Evolutionary conservation across 169 alveolate species (phyloP).

Genomic region (Plasmodium vivax): DNA sequence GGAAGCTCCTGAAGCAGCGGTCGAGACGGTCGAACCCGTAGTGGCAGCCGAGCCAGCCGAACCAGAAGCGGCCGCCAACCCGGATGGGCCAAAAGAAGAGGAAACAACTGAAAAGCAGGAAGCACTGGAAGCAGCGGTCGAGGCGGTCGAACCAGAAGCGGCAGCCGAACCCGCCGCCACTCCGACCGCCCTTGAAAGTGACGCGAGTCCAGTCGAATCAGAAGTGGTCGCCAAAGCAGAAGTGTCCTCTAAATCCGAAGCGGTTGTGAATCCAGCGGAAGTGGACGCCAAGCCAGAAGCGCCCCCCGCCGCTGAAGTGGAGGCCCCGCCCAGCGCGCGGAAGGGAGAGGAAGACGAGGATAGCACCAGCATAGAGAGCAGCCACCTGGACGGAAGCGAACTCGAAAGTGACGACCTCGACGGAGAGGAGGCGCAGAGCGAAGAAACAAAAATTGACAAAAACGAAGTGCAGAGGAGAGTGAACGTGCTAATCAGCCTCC

Average conservation of each 20-base stretch:
- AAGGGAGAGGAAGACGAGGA: neutral
- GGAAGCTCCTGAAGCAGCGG: neutral
- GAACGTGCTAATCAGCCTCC: constrained; percentile 87
- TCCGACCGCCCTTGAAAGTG: neutral
- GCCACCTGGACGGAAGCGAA: neutral
- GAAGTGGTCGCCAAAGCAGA: neutral
- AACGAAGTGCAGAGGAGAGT: constrained; percentile 88
- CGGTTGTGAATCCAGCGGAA: neutral
- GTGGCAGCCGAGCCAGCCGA: no score
- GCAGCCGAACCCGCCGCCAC: neutral
- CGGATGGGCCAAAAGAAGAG: no score
- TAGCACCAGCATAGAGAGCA: neutral
- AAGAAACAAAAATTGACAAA: constrained; percentile 85
- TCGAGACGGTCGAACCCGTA: no score
- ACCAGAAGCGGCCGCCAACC: no score
- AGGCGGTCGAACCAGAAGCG: constrained; percentile 1
- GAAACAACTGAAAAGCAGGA: constrained; percentile 53
- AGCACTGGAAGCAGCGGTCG: constrained; percentile 37
- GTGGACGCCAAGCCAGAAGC: neutral
- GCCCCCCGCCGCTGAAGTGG: neutral
- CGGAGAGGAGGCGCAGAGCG: constrained; percentile 76
- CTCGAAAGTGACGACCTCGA: constrained; percentile 16
- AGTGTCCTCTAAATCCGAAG: neutral
- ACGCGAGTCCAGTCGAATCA: neutral
- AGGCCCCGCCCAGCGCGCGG: neutral